Evolutionary conservation across 208 protist genomes (phyloP).

Genomic region (Wallacemonas sp.): DNA sequence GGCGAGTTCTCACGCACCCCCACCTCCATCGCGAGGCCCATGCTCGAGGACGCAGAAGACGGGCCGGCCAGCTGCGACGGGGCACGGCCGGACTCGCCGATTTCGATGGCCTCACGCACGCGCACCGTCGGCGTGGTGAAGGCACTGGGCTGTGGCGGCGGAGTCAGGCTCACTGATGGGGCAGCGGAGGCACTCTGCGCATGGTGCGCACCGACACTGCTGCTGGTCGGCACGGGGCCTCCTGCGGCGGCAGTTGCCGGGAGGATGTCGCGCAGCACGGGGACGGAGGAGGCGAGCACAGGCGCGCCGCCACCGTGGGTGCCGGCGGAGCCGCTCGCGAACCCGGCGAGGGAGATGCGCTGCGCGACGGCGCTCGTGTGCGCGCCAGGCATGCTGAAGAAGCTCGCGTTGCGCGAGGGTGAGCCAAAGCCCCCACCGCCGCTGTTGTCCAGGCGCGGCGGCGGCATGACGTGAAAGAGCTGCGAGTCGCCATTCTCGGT

Average conservation of each 20-base stretch:
- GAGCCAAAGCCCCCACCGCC: not conserved
- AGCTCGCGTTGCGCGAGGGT: slow-evolving; percentile 25
- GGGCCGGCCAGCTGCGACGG: not conserved
- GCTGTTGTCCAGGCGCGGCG: not conserved
- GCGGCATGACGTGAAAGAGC: not conserved
- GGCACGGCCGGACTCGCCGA: not conserved
- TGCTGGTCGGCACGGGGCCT: not conserved
- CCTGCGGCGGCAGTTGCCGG: not conserved
- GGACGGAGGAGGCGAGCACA: not conserved
- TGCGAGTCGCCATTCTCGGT: not conserved
- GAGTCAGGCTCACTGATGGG: not conserved
- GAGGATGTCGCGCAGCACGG: slow-evolving; percentile 4
- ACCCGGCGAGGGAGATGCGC: slow-evolving; percentile 21
- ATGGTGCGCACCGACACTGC: not conserved
- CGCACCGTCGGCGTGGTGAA: not conserved
- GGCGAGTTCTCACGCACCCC: not conserved
- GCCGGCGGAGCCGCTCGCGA: not conserved
- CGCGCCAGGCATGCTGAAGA: slow-evolving; percentile 8
- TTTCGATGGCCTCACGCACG: not conserved
- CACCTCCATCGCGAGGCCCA: too few relatives aligned
- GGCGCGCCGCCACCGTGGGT: not conserved
- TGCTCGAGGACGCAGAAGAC: not conserved
- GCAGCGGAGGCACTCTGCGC: not conserved
- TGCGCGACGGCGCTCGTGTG: not conserved
- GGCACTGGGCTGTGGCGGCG: not conserved